A percentile compares a stretch with the other conserved stretches of the same genome.
phyloP scores from a whole-genome alignment of 208 protist genomes.

The Kentomonas sorsogonicus region DNA sequence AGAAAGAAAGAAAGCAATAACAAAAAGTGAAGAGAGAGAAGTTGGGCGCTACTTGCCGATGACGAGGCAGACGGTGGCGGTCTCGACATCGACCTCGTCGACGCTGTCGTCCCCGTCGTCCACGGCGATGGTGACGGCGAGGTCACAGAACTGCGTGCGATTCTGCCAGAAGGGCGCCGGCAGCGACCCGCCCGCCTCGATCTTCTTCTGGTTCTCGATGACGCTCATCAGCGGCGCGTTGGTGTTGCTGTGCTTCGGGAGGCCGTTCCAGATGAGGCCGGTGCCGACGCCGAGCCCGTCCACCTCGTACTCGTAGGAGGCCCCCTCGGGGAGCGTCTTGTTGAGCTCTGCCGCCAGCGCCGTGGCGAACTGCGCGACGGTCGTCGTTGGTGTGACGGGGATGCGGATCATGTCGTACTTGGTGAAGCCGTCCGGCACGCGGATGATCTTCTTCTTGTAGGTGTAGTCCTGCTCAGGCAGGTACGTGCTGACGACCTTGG shows the following conservation, averaged over 20 bases:
- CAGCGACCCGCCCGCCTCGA: slow-evolving; percentile 42
- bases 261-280: slow-evolving; percentile 81
- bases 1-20: neutral
- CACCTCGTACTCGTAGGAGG: slow-evolving; percentile 50
- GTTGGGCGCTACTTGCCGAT: slow-evolving; percentile 21
- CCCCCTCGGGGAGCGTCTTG: slow-evolving; percentile 28
- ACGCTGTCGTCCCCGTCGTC: slow-evolving; percentile 69
- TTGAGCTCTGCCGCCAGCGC: slow-evolving; percentile 50
- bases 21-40: neutral
- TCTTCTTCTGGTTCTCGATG: slow-evolving; percentile 74
- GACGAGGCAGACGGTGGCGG: slow-evolving; percentile 59
- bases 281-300: slow-evolving; percentile 78
- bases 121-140: slow-evolving; percentile 55
- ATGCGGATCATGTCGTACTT: slow-evolving; percentile 84
- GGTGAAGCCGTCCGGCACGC: slow-evolving; percentile 78
- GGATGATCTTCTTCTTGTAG: slow-evolving; percentile 77
- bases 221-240: slow-evolving; percentile 67
- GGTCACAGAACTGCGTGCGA: slow-evolving; percentile 73
- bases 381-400: slow-evolving; percentile 50
- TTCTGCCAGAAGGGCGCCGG: slow-evolving; percentile 68
- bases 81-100: slow-evolving; percentile 84
- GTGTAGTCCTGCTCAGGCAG: slow-evolving; percentile 86
- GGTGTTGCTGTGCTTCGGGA: slow-evolving; percentile 63
- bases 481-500: slow-evolving; percentile 67
- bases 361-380: slow-evolving; percentile 61